Evolutionary conservation across 1,284 basidiomycete genomes (phyloP).

Genomic region (Trametes pubescens): DNA sequence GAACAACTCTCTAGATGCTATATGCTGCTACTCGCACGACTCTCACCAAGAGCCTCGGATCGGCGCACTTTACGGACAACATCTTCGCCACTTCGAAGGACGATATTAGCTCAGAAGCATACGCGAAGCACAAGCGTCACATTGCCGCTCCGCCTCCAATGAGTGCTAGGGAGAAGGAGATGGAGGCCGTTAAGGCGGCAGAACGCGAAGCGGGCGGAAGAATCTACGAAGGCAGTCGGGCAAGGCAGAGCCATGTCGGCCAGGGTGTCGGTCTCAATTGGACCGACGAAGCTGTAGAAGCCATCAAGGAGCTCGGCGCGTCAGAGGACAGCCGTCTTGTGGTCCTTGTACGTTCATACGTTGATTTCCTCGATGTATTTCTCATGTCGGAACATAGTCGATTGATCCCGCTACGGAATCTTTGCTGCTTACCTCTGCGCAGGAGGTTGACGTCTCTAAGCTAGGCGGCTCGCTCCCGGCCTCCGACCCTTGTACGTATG

Average conservation of each 20-base stretch:
- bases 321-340: conserved; percentile 63
- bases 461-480: conserved; percentile 59
- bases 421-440: conserved; percentile 52
- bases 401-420: conserved; percentile 70
- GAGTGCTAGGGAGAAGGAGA: conserved; percentile 81
- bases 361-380: background rate
- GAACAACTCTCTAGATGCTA: conserved; percentile 71
- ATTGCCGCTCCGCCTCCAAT: conserved; percentile 81
- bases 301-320: conserved; percentile 63
- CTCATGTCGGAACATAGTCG: conserved; percentile 50
- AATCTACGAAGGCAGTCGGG: conserved; percentile 64
- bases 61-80: conserved; percentile 77
- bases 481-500: conserved; percentile 57
- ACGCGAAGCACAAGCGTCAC: conserved; percentile 79
- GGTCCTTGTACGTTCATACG: conserved; percentile 64
- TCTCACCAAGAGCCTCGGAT: conserved; percentile 80
- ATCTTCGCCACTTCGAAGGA: conserved; percentile 84
- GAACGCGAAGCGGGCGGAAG: conserved; percentile 62
- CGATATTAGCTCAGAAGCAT: conserved; percentile 71
- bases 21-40: conserved; percentile 87
- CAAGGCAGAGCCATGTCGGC: conserved; percentile 63
- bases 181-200: conserved; percentile 77
- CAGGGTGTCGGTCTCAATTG: conserved; percentile 68
- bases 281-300: conserved; percentile 68
- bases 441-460: conserved; percentile 50